Evolutionary conservation across 495 filamentous ascomycete species (phyloP).

Genomic region (Aspergillus ostianus): DNA sequence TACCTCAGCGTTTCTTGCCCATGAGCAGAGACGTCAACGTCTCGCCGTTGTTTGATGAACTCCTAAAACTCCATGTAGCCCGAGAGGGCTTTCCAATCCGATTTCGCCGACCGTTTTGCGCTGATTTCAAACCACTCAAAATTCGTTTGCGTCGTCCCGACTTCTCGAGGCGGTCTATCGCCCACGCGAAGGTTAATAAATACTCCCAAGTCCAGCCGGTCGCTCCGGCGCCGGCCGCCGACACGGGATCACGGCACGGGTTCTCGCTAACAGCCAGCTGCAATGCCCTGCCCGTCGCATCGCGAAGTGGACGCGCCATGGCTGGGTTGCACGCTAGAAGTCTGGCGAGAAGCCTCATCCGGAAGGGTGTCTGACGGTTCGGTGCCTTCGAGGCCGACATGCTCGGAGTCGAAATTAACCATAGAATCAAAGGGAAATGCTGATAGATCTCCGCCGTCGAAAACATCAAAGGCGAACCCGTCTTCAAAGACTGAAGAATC

Average conservation of each 20-base stretch:
- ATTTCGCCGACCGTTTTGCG: constrained; percentile 35
- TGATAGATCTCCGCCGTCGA: constrained; percentile 53
- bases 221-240: constrained; percentile 31
- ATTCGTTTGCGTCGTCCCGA: constrained; percentile 32
- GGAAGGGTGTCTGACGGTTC: constrained; percentile 51
- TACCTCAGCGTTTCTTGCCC: constrained; percentile 35
- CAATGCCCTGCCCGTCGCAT: constrained; percentile 90
- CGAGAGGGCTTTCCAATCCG: constrained; percentile 32
- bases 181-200: constrained; percentile 46
- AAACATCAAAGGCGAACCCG: constrained; percentile 67
- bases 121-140: constrained; percentile 27
- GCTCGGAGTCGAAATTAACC: constrained; percentile 74
- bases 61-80: constrained; percentile 42
- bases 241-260: constrained; percentile 31
- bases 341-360: constrained; percentile 55
- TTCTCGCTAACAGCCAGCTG: constrained; percentile 54
- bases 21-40: constrained; percentile 35
- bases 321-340: constrained; percentile 80
- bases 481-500: constrained; percentile 76
- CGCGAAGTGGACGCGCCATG: constrained; percentile 85
- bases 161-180: constrained; percentile 44
- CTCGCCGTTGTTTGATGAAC: constrained; percentile 32
- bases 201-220: constrained; percentile 44
- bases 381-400: constrained; percentile 47
- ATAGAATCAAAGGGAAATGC: constrained; percentile 80